Evolutionary conservation across 2,329 filamentous ascomycete species (phyloP), one percentile per base, ranked within the genome.

Genomic region (Septoria linicola): DNA sequence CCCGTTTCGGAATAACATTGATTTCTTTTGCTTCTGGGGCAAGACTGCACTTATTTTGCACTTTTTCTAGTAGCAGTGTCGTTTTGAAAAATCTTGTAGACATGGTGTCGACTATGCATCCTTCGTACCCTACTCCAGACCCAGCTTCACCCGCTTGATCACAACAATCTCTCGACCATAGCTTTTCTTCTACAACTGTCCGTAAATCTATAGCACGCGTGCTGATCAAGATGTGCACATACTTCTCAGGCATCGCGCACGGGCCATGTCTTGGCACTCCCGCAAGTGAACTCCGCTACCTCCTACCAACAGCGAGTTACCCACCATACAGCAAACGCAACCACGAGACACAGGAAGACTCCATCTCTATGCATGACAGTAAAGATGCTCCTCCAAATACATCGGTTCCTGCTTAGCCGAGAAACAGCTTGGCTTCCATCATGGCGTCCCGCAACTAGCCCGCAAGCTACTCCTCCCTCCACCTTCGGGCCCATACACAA

Each of bases 1-100:
- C 47, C 47, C 47, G 47, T 31, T 36, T 50, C 47, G 47, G 47
- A 49, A 49, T n/a, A 34, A 27, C 23, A 10, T 27, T n/a, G n/a
- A 34, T 34, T 16, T 13, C n/a, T 35, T 30, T 31, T 3, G 21
- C 16, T 46, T 36, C 19, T 11, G 19, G 5, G n/a, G 19, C 20
- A 8, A 8, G 4, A 16, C 17, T 17, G 10, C 20, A 20, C 16
- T 8, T 20, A 21, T 41, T 16, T 14, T 36, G 14, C 34, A 36
- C 34, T 11, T 11, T 36, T 11, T n/a, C n/a, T n/a, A n/a, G n/a
- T n/a, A 16, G 14, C 14, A 41, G 16, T 41, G 8, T 41, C 4
- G 37, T 21, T 41, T 19, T 8, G 11, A 19, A 16, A 16, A 7
- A 14, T 14, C 16, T n/a, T n/a, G n/a, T n/a, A n/a, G n/a, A n/a